Percentiles rank a stretch among this genome's conserved stretches.
phyloP scores from a whole-genome alignment of 345 rosid species.

The Durio zibethinus region DNA sequence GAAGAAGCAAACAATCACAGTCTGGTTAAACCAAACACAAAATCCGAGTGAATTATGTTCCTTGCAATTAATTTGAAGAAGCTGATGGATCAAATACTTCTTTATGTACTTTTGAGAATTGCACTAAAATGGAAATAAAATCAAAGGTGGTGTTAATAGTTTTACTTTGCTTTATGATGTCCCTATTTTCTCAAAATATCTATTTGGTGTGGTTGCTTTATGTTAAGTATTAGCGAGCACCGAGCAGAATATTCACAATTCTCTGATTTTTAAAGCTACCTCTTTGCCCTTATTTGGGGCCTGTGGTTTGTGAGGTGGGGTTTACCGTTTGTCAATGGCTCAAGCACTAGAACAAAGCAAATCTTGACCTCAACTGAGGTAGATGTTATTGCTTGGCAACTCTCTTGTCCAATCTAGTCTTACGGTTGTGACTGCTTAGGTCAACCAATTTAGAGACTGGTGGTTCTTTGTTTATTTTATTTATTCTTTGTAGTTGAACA shows the following conservation, averaged over 20 bases:
- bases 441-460: not conserved
- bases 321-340: not conserved
- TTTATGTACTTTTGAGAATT: no score
- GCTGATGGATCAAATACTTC: not conserved
- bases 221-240: not conserved
- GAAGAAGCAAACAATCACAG: no score
- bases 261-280: not conserved
- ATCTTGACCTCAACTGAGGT: not conserved
- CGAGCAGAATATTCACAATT: not conserved
- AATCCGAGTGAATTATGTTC: not conserved
- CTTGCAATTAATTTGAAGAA: conserved; percentile 1
- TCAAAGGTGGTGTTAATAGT: not conserved
- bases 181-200: not conserved
- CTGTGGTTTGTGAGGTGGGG: not conserved
- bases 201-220: not conserved
- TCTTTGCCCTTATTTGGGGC: not conserved
- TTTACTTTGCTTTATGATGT: not conserved
- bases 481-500: not conserved
- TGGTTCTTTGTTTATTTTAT: not conserved
- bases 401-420: not conserved
- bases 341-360: not conserved
- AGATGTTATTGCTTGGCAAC: not conserved
- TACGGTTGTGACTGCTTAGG: not conserved
- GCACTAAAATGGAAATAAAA: not conserved
- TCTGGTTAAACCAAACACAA: not conserved